Evolutionary conservation across 805 yeast species (phyloP).

Genomic region (Metschnikowia similis): DNA sequence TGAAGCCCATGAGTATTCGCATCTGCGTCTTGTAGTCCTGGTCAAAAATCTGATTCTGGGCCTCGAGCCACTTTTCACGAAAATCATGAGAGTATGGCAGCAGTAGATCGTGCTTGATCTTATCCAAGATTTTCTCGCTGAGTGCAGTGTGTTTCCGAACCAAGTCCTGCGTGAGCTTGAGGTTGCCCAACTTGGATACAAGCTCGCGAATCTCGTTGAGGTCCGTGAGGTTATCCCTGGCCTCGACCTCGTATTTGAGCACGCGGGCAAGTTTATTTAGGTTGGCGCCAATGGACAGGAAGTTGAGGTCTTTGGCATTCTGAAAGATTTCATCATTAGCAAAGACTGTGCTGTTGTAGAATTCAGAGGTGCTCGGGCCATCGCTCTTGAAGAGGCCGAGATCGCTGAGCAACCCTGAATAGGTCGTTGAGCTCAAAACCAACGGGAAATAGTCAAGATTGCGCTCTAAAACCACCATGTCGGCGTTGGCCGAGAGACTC

Average conservation of each 20-base stretch:
- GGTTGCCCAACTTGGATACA: conserved; percentile 62
- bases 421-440: conserved; percentile 70
- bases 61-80: conserved; percentile 47
- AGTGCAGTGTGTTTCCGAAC: conserved; percentile 69
- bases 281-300: conserved; percentile 71
- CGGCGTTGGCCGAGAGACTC: conserved; percentile 49
- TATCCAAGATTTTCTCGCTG: conserved; percentile 59
- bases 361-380: conserved; percentile 10
- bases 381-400: conserved; percentile 48
- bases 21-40: conserved; percentile 34
- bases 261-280: conserved; percentile 67
- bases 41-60: conserved; percentile 67
- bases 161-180: conserved; percentile 64
- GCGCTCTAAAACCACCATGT: conserved; percentile 76
- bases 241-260: conserved; percentile 64
- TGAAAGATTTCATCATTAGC: conserved; percentile 47
- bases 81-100: conserved; percentile 22
- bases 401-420: conserved; percentile 80
- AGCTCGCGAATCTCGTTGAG: conserved; percentile 57
- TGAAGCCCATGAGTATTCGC: conserved; percentile 34
- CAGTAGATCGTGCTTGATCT: conserved; percentile 31
- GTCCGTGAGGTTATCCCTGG: conserved; percentile 20
- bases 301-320: conserved; percentile 60
- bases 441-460: conserved; percentile 70
- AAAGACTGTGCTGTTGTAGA: conserved; percentile 23